Conservation (phyloP, 2,329 filamentous ascomycete genomes). For the Drechslerella dactyloides region DNA sequence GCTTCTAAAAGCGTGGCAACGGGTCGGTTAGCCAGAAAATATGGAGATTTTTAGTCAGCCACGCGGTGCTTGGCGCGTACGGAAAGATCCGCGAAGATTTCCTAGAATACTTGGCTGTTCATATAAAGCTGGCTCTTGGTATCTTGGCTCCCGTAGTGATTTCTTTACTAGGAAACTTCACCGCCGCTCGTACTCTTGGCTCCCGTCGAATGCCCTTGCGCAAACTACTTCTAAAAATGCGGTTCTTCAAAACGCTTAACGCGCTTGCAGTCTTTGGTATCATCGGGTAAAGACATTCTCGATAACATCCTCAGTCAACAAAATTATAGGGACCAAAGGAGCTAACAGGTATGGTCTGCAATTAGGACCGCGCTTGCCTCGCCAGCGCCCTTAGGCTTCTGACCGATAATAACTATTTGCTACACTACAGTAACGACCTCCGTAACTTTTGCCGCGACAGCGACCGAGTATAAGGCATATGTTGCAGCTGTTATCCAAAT, state of each 20-base stretch:
- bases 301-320: background rate
- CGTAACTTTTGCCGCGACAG: slow-evolving; percentile 7
- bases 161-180: background rate
- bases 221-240: background rate
- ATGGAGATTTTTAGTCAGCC: background rate
- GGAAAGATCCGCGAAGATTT: background rate
- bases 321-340: background rate
- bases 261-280: background rate
- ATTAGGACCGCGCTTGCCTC: slow-evolving; percentile 4
- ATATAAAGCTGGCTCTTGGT: background rate
- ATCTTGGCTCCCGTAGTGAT: background rate
- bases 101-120: background rate
- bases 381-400: background rate
- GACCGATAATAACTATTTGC: background rate
- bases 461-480: slow-evolving; percentile 10
- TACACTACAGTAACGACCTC: slow-evolving; percentile 5
- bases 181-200: background rate
- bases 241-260: background rate
- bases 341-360: background rate
- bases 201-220: background rate
- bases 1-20: too few relatives aligned
- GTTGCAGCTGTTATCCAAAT: slow-evolving; percentile 1
- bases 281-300: background rate
- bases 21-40: background rate
- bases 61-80: background rate